Evolutionary conservation across 2,329 filamentous ascomycete species (phyloP).

Genomic region (Laburnicola sp.): DNA sequence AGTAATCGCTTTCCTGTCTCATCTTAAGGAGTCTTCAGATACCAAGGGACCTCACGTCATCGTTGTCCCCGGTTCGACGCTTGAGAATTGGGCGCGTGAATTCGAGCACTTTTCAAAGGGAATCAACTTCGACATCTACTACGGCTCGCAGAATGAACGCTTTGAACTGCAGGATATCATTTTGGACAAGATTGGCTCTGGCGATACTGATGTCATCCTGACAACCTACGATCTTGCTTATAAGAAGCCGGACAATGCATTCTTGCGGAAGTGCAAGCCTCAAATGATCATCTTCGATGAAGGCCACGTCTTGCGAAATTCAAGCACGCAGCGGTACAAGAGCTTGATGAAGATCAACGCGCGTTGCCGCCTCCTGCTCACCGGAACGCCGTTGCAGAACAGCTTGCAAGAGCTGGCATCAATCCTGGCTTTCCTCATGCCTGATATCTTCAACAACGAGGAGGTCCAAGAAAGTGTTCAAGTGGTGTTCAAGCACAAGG

Average conservation of each 20-base stretch:
- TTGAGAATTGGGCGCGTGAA: conserved; percentile 94
- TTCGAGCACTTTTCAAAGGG: conserved; percentile 83
- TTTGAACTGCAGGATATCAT: conserved; percentile 69
- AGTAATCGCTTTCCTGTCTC: conserved; percentile 86
- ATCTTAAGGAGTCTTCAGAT: conserved; percentile 72
- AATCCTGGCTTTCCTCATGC: conserved; percentile 92
- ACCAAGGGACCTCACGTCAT: conserved; percentile 76
- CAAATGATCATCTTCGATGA: conserved; percentile 82
- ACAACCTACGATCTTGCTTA: conserved; percentile 71
- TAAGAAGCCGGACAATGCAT: conserved; percentile 64
- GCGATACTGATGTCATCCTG: conserved; percentile 66
- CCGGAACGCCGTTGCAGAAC: conserved; percentile 90
- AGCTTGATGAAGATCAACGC: conserved; percentile 76
- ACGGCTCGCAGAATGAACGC: conserved; percentile 70
- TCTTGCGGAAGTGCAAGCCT: conserved; percentile 61
- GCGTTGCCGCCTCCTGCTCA: conserved; percentile 82
- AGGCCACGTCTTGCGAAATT: conserved; percentile 90
- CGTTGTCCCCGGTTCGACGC: conserved; percentile 87
- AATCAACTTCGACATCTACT: conserved; percentile 72
- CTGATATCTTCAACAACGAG: conserved; percentile 71
- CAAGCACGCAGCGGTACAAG: conserved; percentile 77
- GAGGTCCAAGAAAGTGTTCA: conserved; percentile 74
- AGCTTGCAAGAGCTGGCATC: conserved; percentile 91
- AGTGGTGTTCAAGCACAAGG: conserved; percentile 88
- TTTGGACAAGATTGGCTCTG: conserved; percentile 62